Base-by-base conservation (phyloP, 2,329 filamentous ascomycete genomes). In the Myriosclerotinia curreyana region DNA sequence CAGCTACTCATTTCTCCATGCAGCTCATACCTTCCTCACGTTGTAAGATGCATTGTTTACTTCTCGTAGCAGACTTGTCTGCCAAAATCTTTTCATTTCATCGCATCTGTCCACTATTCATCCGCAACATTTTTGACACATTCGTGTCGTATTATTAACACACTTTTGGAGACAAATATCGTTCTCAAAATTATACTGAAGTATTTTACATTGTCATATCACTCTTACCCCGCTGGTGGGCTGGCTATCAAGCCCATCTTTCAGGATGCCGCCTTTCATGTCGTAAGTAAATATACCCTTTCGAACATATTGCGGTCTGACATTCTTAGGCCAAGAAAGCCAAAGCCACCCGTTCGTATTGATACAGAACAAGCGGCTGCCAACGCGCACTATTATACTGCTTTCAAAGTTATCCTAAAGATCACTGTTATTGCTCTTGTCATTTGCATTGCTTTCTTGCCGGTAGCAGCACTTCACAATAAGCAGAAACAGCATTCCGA, bases 101-200 rank as follows among this genome's bases (percentile, higher is more conserved):
- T 40, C 38, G 52, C 49, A 55, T 48, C n/a, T 9, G 12, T 53
- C 53, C 36, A 46, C 31, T 42, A 44, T 38, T 56, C 46, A 53
- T 60, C 25, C 49, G 22, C 14, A 50, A 48, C 36, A 31, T 25
- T 60, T 58, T 46, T 55, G 52, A 44, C 58, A 58, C 42, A 54
- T 54, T 51, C 40, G 25, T 46, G 36, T 59, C 48, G 55, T 65
- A 67, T 66, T 59, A 52, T 65, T 66, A 64, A 42, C 55, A 59
- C 36, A 36, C 53, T 65, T 54, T 58, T 49, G 48, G 60, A 64
- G 34, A 60, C 51, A 42, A 64, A 28, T 31, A 36, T 56, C 31
- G 51, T 66, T 42, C 44, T 58, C 54, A 60, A 49, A 22, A 48
- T 63, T 63, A n/a, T 42, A 50, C 36, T 14, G 31, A 46, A 58